Evolutionary conservation across 2,329 filamentous ascomycete genomes (phyloP).

Genomic region (Colletotrichum navitas): DNA sequence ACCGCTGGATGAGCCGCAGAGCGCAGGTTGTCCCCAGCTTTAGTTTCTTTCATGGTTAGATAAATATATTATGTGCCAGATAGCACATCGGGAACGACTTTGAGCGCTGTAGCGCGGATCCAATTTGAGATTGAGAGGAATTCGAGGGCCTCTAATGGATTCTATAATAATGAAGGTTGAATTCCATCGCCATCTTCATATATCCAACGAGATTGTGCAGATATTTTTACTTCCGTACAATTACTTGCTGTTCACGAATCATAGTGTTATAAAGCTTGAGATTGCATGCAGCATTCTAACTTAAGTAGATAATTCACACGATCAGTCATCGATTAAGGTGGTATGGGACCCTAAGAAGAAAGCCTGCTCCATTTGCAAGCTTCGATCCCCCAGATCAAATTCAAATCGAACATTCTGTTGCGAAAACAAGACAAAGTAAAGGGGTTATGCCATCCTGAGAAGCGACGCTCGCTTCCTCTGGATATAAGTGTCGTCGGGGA

Average conservation of each 20-base stretch:
- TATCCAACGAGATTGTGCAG: no score
- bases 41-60: no score
- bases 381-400: rapidly evolving
- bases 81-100: no score
- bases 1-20: no score
- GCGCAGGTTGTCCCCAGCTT: no score
- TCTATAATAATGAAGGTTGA: neutral
- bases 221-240: neutral
- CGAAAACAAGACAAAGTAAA: neutral
- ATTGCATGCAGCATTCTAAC: neutral
- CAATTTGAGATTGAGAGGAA: neutral
- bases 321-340: no score
- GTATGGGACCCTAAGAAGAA: neutral
- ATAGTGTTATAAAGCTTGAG: neutral
- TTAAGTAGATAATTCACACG: neutral
- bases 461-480: neutral
- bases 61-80: no score
- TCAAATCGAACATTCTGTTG: rapidly evolving
- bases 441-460: neutral
- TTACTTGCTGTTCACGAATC: no score
- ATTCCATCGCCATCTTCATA: neutral
- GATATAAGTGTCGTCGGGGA: neutral
- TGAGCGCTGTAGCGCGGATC: no score
- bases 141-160: neutral
- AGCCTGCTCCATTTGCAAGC: neutral